phyloP scores from a whole-genome alignment of 345 rosid genomes.

The Carallia brachiata region DNA sequence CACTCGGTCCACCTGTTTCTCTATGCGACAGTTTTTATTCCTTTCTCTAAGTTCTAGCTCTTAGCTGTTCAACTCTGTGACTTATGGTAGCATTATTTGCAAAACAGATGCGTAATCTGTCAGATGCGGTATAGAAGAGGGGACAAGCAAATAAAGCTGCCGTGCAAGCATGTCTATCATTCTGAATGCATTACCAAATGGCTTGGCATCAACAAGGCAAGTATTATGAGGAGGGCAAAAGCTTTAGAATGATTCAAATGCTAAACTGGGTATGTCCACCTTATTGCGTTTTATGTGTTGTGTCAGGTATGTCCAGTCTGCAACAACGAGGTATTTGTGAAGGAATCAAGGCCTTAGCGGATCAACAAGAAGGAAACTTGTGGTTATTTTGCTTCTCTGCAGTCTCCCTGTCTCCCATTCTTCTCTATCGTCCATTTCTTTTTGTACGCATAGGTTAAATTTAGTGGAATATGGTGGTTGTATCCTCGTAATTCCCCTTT shows the following conservation, averaged over 20 bases:
- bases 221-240: slow-evolving; percentile 10
- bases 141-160: slow-evolving; percentile 50
- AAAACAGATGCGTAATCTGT: slow-evolving; percentile 64
- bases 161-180: slow-evolving; percentile 69
- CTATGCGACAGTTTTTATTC: not conserved
- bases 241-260: not conserved
- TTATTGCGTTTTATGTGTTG: slow-evolving; percentile 4
- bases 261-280: not conserved
- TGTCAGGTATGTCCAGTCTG: slow-evolving; percentile 64
- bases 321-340: slow-evolving; percentile 52
- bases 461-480: slow-evolving; percentile 18
- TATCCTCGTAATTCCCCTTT: slow-evolving; percentile 7
- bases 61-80: not conserved
- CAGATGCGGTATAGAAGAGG: slow-evolving; percentile 65
- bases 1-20: not conserved
- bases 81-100: not conserved
- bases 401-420: not conserved
- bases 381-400: not conserved
- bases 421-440: not conserved
- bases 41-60: not conserved
- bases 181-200: slow-evolving; percentile 60
- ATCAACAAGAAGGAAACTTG: slow-evolving; percentile 9
- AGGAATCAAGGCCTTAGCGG: slow-evolving; percentile 35
- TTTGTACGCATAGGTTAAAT: slow-evolving; percentile 26
- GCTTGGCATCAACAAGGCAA: slow-evolving; percentile 69